phyloP scores from a whole-genome alignment of 164 flowering plant species.

The Echeveria elegans region DNA sequence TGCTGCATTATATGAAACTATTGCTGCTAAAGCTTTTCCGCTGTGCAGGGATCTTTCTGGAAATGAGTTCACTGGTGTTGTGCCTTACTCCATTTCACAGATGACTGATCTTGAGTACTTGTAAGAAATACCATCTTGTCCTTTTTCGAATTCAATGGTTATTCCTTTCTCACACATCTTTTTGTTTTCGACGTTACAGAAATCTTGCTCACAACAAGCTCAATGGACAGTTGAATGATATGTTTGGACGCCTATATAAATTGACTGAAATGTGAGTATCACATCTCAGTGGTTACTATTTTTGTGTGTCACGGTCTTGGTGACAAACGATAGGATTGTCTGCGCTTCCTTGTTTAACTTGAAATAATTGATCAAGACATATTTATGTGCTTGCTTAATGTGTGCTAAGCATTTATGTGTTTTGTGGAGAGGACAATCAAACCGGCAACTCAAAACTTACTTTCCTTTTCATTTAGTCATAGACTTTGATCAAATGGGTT shows the following conservation, averaged over 20 bases:
- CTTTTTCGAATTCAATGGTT: background rate
- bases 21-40: no score
- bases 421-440: background rate
- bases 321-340: no score
- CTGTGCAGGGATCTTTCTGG: constrained; percentile 63
- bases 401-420: background rate
- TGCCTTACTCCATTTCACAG: constrained; percentile 72
- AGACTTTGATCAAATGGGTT: constrained; percentile 4
- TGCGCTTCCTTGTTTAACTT: background rate
- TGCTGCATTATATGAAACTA: no score
- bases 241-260: constrained; percentile 57
- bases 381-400: background rate
- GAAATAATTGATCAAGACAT: background rate
- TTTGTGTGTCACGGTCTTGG: background rate
- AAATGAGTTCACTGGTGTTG: constrained; percentile 48
- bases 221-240: constrained; percentile 55
- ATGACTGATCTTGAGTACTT: constrained; percentile 47
- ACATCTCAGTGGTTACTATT: background rate
- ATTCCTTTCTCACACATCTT: background rate
- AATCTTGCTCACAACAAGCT: constrained; percentile 53
- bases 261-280: constrained; percentile 46
- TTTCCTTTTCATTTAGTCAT: background rate
- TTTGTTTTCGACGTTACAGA: constrained; percentile 30
- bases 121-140: constrained; percentile 28
- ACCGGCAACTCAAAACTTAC: no score